phyloP scores from a whole-genome alignment of 805 yeast species.

The Gaillardinia entomophila region DNA sequence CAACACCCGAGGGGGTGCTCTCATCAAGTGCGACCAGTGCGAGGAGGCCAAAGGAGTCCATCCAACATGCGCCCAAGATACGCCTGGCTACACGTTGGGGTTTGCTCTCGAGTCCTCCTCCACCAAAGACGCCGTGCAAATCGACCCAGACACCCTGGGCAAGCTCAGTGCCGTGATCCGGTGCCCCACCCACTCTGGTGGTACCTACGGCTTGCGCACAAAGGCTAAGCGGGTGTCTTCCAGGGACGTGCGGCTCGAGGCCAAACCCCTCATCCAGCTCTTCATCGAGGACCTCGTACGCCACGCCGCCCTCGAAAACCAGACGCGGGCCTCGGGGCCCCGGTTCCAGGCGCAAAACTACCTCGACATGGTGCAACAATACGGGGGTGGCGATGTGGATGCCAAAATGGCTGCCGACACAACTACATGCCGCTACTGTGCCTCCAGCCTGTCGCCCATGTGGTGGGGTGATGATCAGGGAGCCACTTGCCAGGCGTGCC shows the following conservation, averaged over 20 bases:
- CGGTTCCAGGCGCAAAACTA: conserved; percentile 26
- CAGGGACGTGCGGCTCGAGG: conserved; percentile 21
- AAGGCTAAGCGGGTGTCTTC: conserved; percentile 23
- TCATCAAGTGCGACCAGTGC: conserved; percentile 45
- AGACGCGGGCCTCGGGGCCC: conserved; percentile 22
- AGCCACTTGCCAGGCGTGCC: conserved; percentile 27
- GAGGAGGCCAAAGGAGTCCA: conserved; percentile 28
- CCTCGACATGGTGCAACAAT: conserved; percentile 13
- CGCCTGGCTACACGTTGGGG: conserved; percentile 44
- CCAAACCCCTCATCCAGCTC: conserved; percentile 32
- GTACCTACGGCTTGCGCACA: conserved; percentile 19
- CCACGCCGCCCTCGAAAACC: conserved; percentile 1
- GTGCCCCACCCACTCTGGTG: conserved; percentile 44
- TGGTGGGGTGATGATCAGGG: conserved; percentile 23
- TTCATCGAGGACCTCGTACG: conserved; percentile 32
- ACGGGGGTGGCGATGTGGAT: conserved; percentile 8
- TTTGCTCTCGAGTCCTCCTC: conserved; percentile 35
- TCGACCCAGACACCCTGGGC: conserved; percentile 29
- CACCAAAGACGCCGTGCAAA: conserved; percentile 12
- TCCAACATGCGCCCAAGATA: conserved; percentile 55
- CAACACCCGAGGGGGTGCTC: conserved; percentile 42
- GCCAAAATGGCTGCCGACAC: neutral
- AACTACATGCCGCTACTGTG: conserved; percentile 8
- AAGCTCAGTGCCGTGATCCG: conserved; percentile 37
- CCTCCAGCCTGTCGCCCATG: conserved; percentile 24